These are phyloP conservation scores for Leucocoprinus leucothites DNA, from an alignment of 768 basidiomycete genomes.

Conservation along the genomic window DNA sequence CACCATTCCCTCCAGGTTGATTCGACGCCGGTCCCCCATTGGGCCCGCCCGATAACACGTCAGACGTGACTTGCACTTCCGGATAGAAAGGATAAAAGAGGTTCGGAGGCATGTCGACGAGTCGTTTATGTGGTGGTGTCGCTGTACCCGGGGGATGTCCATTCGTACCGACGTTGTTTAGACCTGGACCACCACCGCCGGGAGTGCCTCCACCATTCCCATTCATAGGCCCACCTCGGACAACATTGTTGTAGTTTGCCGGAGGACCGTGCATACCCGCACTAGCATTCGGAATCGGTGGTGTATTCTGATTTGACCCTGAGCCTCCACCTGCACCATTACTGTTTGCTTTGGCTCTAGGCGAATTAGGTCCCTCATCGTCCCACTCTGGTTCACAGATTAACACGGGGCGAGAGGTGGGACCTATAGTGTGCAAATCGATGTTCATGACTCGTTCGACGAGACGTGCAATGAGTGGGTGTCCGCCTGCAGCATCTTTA, in stretches of 20 bases:
- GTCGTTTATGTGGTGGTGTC: constrained; percentile 38
- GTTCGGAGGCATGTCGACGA: constrained; percentile 65
- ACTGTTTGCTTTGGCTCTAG: constrained; percentile 21
- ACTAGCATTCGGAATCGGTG: constrained; percentile 31
- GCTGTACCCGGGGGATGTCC: background rate
- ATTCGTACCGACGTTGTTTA: constrained; percentile 23
- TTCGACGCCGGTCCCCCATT: too few species aligned
- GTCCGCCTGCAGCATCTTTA: constrained; percentile 74
- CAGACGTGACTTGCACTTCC: constrained; percentile 29
- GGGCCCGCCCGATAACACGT: background rate
- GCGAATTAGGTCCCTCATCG: constrained; percentile 34
- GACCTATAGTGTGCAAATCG: constrained; percentile 60
- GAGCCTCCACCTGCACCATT: background rate
- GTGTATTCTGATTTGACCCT: constrained; percentile 38
- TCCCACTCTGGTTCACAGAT: constrained; percentile 55
- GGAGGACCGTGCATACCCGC: constrained; percentile 15
- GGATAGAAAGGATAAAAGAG: constrained; percentile 82
- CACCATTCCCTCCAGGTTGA: background rate
- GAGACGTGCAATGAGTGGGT: constrained; percentile 81
- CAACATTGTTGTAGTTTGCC: constrained; percentile 33
- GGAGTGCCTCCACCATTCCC: too few species aligned
- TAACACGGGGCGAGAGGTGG: constrained; percentile 39
- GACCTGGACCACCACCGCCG: constrained; percentile 15
- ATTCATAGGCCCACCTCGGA: constrained; percentile 23
- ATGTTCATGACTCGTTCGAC: constrained; percentile 79